Conservation (phyloP, 495 filamentous ascomycete species). For the Xylaria telfairii region DNA sequence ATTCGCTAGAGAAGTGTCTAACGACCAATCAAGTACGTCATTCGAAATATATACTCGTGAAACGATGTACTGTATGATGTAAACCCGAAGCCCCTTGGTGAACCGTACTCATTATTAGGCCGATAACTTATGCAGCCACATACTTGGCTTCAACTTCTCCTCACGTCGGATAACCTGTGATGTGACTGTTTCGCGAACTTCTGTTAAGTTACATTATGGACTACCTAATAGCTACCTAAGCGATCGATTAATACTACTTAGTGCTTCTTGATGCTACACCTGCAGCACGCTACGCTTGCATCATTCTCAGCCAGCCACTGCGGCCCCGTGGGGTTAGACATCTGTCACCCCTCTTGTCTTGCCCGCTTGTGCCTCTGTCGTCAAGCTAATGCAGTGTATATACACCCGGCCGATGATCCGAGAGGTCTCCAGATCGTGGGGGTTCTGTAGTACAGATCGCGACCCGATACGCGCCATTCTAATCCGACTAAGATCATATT, state of each 20-base stretch:
- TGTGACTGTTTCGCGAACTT: neutral
- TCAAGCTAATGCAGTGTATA: neutral
- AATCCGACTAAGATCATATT: neutral
- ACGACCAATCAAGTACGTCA: neutral
- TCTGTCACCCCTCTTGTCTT: neutral
- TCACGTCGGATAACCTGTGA: neutral
- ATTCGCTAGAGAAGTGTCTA: neutral
- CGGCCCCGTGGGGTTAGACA: neutral
- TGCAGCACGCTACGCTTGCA: too few species aligned
- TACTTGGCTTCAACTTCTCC: neutral
- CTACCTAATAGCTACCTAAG: neutral
- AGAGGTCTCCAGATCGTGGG: neutral
- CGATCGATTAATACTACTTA: neutral
- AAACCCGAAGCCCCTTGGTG: neutral
- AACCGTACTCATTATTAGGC: neutral
- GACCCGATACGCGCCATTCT: neutral
- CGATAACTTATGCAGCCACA: neutral
- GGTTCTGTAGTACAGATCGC: neutral
- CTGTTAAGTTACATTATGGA: neutral
- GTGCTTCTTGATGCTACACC: neutral
- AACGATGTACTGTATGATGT: neutral
- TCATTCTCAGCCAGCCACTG: constrained; percentile 6
- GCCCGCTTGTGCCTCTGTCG: neutral
- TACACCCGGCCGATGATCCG: neutral
- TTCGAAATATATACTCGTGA: neutral